Evolutionary conservation across 495 filamentous ascomycete genomes (phyloP).

Genomic region (Penicillium paradoxum): DNA sequence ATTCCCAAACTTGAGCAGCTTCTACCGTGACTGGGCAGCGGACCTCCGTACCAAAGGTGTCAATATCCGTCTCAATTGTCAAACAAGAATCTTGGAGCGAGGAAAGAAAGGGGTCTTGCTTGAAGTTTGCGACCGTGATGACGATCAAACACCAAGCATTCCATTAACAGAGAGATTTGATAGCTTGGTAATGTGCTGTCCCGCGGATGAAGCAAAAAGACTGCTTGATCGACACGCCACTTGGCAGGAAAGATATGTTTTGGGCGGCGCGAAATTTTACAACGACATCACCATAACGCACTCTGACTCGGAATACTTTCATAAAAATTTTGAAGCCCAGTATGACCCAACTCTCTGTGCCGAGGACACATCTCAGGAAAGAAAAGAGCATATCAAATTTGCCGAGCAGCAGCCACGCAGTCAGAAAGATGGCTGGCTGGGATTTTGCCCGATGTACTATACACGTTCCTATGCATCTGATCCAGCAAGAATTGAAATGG

Average conservation of each 20-base stretch:
- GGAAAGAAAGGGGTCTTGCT: conserved; percentile 53
- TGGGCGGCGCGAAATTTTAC: conserved; percentile 71
- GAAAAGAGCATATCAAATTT: conserved; percentile 49
- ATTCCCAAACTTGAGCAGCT: conserved; percentile 67
- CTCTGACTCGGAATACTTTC: conserved; percentile 69
- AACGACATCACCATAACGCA: conserved; percentile 85
- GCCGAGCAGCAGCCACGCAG: conserved; percentile 37
- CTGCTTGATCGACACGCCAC: conserved; percentile 59
- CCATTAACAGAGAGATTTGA: conserved; percentile 51
- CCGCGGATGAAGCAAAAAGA: conserved; percentile 65
- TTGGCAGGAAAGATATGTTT: conserved; percentile 60
- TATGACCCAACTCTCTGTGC: conserved; percentile 52
- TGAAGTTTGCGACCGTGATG: conserved; percentile 1
- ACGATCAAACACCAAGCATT: background rate
- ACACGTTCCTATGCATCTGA: conserved; percentile 64
- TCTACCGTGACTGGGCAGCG: conserved; percentile 64
- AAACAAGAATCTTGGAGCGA: conserved; percentile 55
- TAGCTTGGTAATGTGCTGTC: conserved; percentile 64
- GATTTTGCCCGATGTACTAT: conserved; percentile 78
- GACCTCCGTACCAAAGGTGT: conserved; percentile 61
- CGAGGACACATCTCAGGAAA: conserved; percentile 40
- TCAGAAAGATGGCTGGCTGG: conserved; percentile 35
- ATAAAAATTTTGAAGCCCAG: conserved; percentile 67
- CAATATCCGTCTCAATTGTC: conserved; percentile 57
- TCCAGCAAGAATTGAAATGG: conserved; percentile 74